A percentile compares a stretch with the other conserved stretches of the same genome.
phyloP scores from a whole-genome alignment of 371 early-diverging fungal species.

The Mortierella sp. region DNA sequence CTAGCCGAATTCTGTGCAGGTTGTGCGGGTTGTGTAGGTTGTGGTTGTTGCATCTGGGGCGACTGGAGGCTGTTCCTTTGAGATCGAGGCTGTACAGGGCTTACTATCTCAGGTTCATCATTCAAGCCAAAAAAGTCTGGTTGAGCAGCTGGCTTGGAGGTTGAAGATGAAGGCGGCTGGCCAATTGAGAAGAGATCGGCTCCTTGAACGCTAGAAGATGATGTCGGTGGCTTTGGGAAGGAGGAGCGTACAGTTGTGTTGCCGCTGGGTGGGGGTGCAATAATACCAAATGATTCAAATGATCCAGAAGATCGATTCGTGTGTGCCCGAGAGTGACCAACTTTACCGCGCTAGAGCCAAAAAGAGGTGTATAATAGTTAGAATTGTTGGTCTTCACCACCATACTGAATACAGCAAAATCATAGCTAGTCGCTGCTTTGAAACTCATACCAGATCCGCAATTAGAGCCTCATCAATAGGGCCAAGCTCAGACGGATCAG shows the following conservation, averaged over 20 bases:
- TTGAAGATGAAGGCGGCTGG: conserved; percentile 13
- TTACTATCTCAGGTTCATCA: conserved; percentile 21
- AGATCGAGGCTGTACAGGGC: conserved; percentile 8
- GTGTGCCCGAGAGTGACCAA: conserved; percentile 10
- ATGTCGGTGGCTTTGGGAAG: conserved; percentile 19
- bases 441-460: conserved; percentile 37
- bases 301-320: conserved; percentile 10
- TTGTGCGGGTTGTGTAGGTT: conserved; percentile 22
- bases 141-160: conserved; percentile 5
- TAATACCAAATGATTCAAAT: conserved; percentile 35
- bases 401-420: background rate
- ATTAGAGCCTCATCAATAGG: conserved; percentile 56
- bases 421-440: background rate
- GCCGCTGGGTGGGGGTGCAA: conserved; percentile 36
- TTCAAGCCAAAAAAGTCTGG: conserved; percentile 38
- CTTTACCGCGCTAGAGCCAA: conserved; percentile 9
- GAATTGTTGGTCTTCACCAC: background rate
- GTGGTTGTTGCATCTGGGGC: conserved; percentile 15
- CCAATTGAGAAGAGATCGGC: conserved; percentile 51
- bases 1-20: conserved; percentile 20
- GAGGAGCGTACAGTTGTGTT: conserved; percentile 21
- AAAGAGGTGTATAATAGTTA: background rate
- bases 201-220: conserved; percentile 35
- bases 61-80: conserved; percentile 19
- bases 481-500: conserved; percentile 77